phyloP scores from a whole-genome alignment of 768 basidiomycete genomes.

The Cystofilobasidium bisporidii region DNA sequence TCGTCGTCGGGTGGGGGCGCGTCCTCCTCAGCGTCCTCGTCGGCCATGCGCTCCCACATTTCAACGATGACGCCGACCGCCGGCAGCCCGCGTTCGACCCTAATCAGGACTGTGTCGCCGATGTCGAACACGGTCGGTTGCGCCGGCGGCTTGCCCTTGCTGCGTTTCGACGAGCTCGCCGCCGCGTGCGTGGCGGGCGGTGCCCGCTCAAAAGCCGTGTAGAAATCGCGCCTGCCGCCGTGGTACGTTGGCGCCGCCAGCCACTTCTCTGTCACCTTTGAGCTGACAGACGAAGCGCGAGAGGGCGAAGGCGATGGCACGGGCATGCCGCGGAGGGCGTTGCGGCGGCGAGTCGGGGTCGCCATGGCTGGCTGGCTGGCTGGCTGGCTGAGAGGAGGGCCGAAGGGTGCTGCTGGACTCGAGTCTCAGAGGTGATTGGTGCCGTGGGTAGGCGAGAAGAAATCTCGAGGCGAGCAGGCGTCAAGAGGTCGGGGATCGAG shows the following conservation, averaged over 20 bases:
- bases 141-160: not conserved
- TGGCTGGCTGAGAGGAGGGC: too few species aligned
- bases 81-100: conserved; percentile 10
- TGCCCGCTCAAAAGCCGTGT: conserved; percentile 5
- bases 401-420: too few species aligned
- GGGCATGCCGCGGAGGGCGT: not conserved
- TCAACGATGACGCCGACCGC: conserved; percentile 27
- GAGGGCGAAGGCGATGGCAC: conserved; percentile 9
- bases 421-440: too few species aligned
- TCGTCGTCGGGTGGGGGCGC: conserved; percentile 26
- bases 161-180: not conserved
- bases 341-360: not conserved
- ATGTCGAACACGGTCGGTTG: not conserved
- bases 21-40: conserved; percentile 24
- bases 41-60: conserved; percentile 29
- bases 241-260: not conserved
- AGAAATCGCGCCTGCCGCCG: not conserved
- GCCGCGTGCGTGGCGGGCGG: not conserved
- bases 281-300: not conserved
- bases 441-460: too few species aligned
- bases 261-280: not conserved
- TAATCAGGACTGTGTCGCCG: conserved; percentile 20
- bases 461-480: too few species aligned
- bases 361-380: conserved; percentile 6
- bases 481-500: too few species aligned